These are phyloP conservation scores for Coniferiporia sulphurascens DNA, from an alignment of 1,284 basidiomycete genomes.

Conservation along the genomic window DNA sequence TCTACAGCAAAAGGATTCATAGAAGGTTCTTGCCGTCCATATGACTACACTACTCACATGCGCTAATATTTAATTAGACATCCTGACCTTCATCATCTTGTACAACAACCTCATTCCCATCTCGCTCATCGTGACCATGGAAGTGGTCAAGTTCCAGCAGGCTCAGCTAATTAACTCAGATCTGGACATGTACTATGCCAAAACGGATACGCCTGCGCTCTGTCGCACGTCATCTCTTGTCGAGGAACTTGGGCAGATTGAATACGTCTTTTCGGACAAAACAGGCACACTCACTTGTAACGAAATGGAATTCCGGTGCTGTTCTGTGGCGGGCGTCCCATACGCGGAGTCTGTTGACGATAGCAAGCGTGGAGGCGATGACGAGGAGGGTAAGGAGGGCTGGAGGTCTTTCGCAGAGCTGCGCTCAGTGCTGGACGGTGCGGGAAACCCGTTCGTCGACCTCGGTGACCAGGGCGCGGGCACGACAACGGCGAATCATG, in stretches of 20 bases:
- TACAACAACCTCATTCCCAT: conserved; percentile 99
- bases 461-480: conserved; percentile 35
- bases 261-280: conserved; percentile 99
- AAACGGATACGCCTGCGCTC: conserved; percentile 92
- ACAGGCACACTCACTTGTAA: conserved; percentile 96
- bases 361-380: conserved; percentile 57
- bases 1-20: conserved; percentile 68
- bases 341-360: conserved; percentile 91
- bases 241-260: conserved; percentile 97
- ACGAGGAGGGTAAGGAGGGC: conserved; percentile 61
- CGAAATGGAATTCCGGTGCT: conserved; percentile 97
- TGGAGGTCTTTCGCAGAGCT: conserved; percentile 79
- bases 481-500: conserved; percentile 43
- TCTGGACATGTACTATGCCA: conserved; percentile 93
- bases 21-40: conserved; percentile 52
- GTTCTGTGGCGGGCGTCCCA: conserved; percentile 82
- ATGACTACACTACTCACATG: conserved; percentile 3
- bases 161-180: conserved; percentile 97
- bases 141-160: conserved; percentile 98
- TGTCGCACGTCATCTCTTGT: conserved; percentile 97
- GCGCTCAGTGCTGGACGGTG: conserved; percentile 43
- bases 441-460: conserved; percentile 53
- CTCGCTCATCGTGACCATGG: conserved; percentile 99
- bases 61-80: conserved; percentile 50
- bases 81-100: conserved; percentile 96